Conservation (phyloP, 73 alveolate genomes). For the Paramecium caudatum region DNA sequence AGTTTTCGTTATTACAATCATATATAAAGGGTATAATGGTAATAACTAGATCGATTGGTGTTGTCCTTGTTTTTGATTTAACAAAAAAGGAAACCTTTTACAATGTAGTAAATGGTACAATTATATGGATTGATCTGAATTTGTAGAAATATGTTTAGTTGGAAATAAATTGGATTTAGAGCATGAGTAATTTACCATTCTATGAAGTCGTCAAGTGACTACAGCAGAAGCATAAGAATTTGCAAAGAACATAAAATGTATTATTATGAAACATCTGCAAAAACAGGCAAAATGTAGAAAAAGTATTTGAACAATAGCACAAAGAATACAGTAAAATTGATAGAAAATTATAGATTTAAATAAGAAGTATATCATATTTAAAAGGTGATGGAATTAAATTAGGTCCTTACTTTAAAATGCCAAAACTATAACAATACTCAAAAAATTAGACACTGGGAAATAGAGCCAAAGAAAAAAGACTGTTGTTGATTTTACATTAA, state of each 20-base stretch:
- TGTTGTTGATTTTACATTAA: slow-evolving; percentile 18
- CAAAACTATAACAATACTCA: too few species aligned
- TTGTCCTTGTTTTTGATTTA: slow-evolving; percentile 81
- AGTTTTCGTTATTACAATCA: too few species aligned
- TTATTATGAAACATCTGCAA: slow-evolving; percentile 88
- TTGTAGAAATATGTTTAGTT: slow-evolving; percentile 79
- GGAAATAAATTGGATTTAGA: slow-evolving; percentile 87
- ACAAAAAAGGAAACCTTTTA: slow-evolving; percentile 80
- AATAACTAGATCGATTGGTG: slow-evolving; percentile 77
- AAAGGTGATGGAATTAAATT: slow-evolving; percentile 58
- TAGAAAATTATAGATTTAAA: slow-evolving; percentile 28
- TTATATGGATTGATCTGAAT: slow-evolving; percentile 80
- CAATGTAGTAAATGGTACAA: slow-evolving; percentile 79
- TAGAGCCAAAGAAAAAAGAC: slow-evolving; percentile 24
- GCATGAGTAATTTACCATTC: slow-evolving; percentile 3
- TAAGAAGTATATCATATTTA: neutral
- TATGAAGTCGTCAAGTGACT: slow-evolving; percentile 84
- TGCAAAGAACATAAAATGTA: slow-evolving; percentile 81
- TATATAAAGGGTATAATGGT: slow-evolving; percentile 72
- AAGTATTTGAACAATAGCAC: slow-evolving; percentile 69
- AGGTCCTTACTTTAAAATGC: slow-evolving; percentile 39
- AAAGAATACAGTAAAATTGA: slow-evolving; percentile 53
- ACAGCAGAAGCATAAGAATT: slow-evolving; percentile 83
- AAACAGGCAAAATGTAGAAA: slow-evolving; percentile 86
- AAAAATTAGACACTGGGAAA: too few species aligned